These are phyloP conservation scores for Aspergillus puulaauensis DNA, from an alignment of 2,329 filamentous ascomycete genomes.

Conservation along the genomic window DNA sequence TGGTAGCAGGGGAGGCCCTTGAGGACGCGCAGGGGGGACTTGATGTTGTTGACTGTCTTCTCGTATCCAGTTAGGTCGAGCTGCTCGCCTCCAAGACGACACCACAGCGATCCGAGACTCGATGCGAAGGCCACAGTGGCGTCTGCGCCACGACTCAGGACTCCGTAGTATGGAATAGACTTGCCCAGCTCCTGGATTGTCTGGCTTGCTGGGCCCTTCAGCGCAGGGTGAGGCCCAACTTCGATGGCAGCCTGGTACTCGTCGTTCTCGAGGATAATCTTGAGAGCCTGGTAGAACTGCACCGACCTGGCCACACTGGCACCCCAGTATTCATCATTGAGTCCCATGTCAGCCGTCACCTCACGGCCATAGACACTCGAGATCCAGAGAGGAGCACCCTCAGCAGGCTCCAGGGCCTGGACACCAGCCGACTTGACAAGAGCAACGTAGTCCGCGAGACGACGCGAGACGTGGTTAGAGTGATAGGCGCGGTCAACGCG, in stretches of 20 bases:
- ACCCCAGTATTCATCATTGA: slow-evolving; percentile 24
- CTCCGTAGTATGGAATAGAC: neutral
- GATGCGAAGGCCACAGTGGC: neutral
- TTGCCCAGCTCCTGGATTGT: neutral
- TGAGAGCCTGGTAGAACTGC: slow-evolving; percentile 23
- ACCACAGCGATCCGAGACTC: neutral
- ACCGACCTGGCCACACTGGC: slow-evolving; percentile 28
- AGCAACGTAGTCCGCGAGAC: neutral
- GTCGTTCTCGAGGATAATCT: slow-evolving; percentile 9
- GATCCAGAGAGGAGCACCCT: neutral
- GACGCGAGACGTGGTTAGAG: slow-evolving; percentile 10
- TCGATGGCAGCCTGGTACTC: slow-evolving; percentile 15
- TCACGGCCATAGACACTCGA: slow-evolving; percentile 2
- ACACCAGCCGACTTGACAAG: neutral
- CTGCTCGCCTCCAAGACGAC: neutral
- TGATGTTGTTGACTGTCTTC: neutral
- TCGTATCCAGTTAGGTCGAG: neutral
- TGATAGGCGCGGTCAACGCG: slow-evolving; percentile 12
- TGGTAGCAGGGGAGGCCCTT: neutral
- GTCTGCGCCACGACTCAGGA: neutral
- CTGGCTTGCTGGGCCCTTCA: neutral
- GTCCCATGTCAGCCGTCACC: slow-evolving; percentile 2
- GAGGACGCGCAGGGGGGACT: neutral
- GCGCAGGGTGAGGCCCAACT: neutral
- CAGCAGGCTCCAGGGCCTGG: neutral